Base-by-base conservation (phyloP, 768 basidiomycete species). In the Hemileccinum rubropunctum region DNA sequence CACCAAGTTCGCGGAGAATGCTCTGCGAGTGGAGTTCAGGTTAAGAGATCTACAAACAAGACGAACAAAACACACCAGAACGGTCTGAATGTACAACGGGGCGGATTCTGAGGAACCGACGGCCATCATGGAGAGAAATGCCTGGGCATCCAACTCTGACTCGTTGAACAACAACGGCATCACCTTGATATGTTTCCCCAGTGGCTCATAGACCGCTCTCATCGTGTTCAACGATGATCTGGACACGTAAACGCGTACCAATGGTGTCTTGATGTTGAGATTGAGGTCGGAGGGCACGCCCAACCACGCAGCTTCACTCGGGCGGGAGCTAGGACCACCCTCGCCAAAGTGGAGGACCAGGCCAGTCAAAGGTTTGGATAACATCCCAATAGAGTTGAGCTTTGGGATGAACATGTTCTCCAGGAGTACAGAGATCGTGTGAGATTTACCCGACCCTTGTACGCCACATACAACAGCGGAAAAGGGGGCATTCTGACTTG, bases 361-460 rank as follows among this genome's bases (percentile, higher is more conserved):
- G 0, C 82, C 84, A 6, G 73, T 70, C 2, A 87, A 71, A 0
- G 83, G 69, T 53, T 79, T 78, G 21, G 73, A 57, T 5, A 82
- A 64, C 0, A 58, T 60, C 0, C 86, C 85, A 14, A 80, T 78
- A 0, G 74, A 57, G 4, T 70, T 47, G 46, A 74, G 77, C 9
- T 69, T 60, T 1, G 80, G 58, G 17, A 87, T 76, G 15, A 87
- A 65, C 79, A 86, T 83, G 47, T 73, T 82, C 63, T 87, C 86
- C 1, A 88, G 63, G 8, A 88, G 75, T 0, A 82, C 75, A 0
- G 84, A 80, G 4, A 84, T 77, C 0, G 83, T 85, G 48, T 88
- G 85, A 0, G 83, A 84, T 63, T 88, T 88, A 5, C 85, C 85
- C 0, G 84, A 82, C 0, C 85, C 83, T 71, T 86, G 85, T 0